Evolutionary conservation across 163 green algal species (phyloP), one percentile per base, ranked within the genome.

Genomic region (Volvox carteri): DNA sequence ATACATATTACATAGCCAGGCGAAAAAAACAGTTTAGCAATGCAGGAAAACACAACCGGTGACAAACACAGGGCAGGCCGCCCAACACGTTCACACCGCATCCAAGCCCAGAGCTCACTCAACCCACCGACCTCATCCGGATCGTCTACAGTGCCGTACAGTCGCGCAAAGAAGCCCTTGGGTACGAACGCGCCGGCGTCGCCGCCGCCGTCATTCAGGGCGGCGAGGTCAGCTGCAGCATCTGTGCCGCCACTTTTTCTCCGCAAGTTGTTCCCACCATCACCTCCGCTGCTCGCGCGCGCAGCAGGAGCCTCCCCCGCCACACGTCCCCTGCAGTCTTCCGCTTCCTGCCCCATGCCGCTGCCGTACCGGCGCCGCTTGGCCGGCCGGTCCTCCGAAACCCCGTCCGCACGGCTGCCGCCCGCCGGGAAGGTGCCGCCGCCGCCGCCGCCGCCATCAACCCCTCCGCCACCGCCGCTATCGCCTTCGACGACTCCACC

Each of bases 61-160:
- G 5, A 74, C 16, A 16, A 16, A 16, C 62, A 74, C 62, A 74
- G 30, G n/a, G 11, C 28, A 19, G 5, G 16, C 9, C 14, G 30
- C 56, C 28, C 9, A 23, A 5, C 28, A 19, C 5, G 48, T 58
- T 58, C 14, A 23, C 14, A 14, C 56, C 14, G n/a, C n/a, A n/a
- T n/a, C n/a, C n/a, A n/a, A n/a, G n/a, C n/a, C n/a, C n/a, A n/a
- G n/a, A n/a, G n/a, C 14, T 33, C 56, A 67, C 9, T 7, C 56
- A n/a, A 19, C 9, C 56, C 14, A 41, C 75, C n/a, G 4, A 87
- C 80, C 80, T 78, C 25, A 19, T 87, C 80, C 6, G 80, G 80
- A n/a, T 87, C 80, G 1, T 87, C 62, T 44, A 79, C 62, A 42
- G 80, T 79, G 44, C 62, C 44, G 62, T 87, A 87, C 62, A 87